A percentile compares a stretch with the other conserved stretches of the same genome.
Evolutionary conservation across 352 stramenopile species (phyloP).

Genomic region (Globisporangium perplexum): DNA sequence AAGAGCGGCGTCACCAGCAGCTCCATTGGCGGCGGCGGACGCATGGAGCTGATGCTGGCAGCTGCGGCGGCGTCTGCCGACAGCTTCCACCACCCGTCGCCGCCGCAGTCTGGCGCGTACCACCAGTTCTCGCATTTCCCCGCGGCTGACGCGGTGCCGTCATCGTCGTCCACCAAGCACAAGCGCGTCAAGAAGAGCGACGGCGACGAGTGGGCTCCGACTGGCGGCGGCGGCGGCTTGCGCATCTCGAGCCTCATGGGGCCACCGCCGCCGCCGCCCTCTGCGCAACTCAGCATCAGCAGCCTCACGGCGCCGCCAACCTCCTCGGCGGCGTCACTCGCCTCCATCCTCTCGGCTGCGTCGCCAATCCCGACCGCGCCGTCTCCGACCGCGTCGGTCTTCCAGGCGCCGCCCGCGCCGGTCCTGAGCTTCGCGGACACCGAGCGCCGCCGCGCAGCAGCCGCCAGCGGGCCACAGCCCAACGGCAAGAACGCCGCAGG

Average conservation of each 20-base stretch:
- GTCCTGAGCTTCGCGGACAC: slow-evolving; percentile 64
- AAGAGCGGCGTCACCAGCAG: not conserved
- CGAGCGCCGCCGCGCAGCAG: slow-evolving; percentile 17
- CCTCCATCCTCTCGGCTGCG: slow-evolving; percentile 14
- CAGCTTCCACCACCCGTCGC: not conserved
- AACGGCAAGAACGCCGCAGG: not conserved
- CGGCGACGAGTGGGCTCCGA: slow-evolving; percentile 14
- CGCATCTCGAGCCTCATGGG: slow-evolving; percentile 12
- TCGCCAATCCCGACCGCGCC: slow-evolving; percentile 10
- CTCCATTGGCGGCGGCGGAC: slow-evolving; percentile 9
- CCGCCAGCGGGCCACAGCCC: not conserved
- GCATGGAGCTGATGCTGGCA: slow-evolving; percentile 46
- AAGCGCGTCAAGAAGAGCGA: slow-evolving; percentile 50
- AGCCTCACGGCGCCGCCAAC: slow-evolving; percentile 7
- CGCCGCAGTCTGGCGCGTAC: slow-evolving; percentile 1
- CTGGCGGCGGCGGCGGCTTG: slow-evolving; percentile 9
- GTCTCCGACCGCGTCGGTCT: slow-evolving; percentile 28
- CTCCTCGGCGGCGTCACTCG: slow-evolving; percentile 9
- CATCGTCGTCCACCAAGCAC: slow-evolving; percentile 18
- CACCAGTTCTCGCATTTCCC: slow-evolving; percentile 4
- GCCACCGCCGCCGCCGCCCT: slow-evolving; percentile 12
- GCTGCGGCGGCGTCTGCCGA: slow-evolving; percentile 8
- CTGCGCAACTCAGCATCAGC: slow-evolving; percentile 12
- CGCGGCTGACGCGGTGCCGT: not conserved
- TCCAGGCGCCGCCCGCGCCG: slow-evolving; percentile 42